Base-by-base conservation (phyloP, 2,329 filamentous ascomycete species). In the Hirsutella rhossiliensis region DNA sequence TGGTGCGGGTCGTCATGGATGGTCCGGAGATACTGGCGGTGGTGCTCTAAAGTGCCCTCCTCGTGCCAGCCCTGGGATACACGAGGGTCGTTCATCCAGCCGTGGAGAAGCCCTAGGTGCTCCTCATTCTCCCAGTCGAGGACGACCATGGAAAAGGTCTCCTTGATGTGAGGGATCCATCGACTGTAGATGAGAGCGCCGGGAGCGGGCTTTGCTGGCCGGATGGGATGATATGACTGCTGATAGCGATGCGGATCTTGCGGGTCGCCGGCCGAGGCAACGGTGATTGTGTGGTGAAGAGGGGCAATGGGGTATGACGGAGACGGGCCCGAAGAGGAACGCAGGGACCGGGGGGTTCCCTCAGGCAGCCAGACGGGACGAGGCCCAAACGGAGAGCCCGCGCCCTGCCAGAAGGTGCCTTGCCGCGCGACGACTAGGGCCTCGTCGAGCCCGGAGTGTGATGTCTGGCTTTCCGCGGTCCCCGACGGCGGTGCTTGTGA, bases 1-100 rank as follows among this genome's bases (percentile, higher is more conserved):
- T 82, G 76, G 61, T 89, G 84, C 27, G 81, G 77, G 58, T 89
- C 84, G 38, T 76, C 72, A 54, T 87, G 78, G 44, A 83, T 71
- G 50, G 75, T 74, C 28, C 74, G 71, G 42, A 88, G 70, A 60
- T 90, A 89, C 54, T 79, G 73, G 48, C 77, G 73, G 61, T 89
- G 85, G 59, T 88, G 73, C 28, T 86, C 83, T 40, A 86, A 62
- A 1, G 82, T 84, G 29, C 84, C 85, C 1, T 81, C 84, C 65
- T 86, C 79, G 56, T 87, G 85, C 85, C 85, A 89, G 4, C 84
- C 84, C 55, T 82, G 76, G 4, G 82, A 82, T 29, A 90, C 85
- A 42, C 85, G 81, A 43, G 84, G 84, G 56, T 89, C 84, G 56
- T 90, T 90, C 63, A 88, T 84, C 85, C 85, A 90, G 45, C 71